Evolutionary conservation across 2,329 filamentous ascomycete genomes (phyloP).

Genomic region (Curvularia spicifera): DNA sequence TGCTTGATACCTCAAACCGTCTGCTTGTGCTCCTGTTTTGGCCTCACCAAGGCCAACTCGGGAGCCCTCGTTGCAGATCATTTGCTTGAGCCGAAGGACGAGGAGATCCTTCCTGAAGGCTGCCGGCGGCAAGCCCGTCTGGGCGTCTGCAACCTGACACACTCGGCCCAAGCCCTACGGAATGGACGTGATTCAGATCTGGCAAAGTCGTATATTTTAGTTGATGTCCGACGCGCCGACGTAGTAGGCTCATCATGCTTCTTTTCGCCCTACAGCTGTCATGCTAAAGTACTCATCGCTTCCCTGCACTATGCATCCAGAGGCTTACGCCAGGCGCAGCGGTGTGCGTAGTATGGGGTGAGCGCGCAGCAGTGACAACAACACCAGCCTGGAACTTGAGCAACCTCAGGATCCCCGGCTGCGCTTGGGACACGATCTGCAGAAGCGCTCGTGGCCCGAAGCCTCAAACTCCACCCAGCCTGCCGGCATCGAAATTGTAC

Average conservation of each 20-base stretch:
- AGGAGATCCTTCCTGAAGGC: conserved; percentile 38
- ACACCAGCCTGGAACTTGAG: conserved; percentile 20
- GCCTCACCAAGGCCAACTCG: conserved; percentile 34
- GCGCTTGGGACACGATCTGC: conserved; percentile 16
- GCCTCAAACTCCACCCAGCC: conserved; percentile 4
- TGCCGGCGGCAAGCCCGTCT: conserved; percentile 39
- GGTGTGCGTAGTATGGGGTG: conserved; percentile 21
- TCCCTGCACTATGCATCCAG: conserved; percentile 32
- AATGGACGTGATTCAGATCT: conserved; percentile 13
- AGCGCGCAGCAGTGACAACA: conserved; percentile 31
- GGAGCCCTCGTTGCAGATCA: conserved; percentile 42
- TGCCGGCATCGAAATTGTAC: conserved; percentile 8
- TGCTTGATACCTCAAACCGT: neutral
- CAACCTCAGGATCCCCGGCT: conserved; percentile 14
- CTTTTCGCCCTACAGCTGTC: conserved; percentile 45
- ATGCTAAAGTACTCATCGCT: conserved; percentile 29
- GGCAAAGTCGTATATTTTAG: conserved; percentile 22
- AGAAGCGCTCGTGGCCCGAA: conserved; percentile 8
- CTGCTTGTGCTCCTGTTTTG: conserved; percentile 23
- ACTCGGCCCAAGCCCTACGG: conserved; percentile 23
- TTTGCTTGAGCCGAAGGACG: conserved; percentile 39
- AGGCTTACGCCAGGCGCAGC: conserved; percentile 37
- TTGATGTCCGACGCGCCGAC: conserved; percentile 18
- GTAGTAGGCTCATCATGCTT: conserved; percentile 23
- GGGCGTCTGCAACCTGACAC: conserved; percentile 35